Evolutionary conservation across 164 flowering plant genomes (phyloP), one percentile per base, ranked within the genome.

Genomic region (Chimonanthus salicifolius): DNA sequence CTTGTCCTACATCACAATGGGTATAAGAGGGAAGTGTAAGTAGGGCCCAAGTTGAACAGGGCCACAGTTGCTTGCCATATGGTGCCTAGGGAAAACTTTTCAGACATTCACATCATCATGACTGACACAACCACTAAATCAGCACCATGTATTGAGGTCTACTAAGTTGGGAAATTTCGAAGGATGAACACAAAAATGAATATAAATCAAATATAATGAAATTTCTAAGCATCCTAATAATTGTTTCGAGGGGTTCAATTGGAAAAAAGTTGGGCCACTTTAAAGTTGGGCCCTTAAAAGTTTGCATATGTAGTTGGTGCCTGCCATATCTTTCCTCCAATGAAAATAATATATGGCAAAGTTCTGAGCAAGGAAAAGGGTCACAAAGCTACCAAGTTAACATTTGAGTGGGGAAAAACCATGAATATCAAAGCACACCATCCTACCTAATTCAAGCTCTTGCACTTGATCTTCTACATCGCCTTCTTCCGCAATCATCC

Each of bases 361-460:
- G 66, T 20, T 54, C 16, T 10, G 60, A 15, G 3, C 66, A 63
- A 33, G 44, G 66, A 21, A 18, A n/a, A n/a, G 44, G 44, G 21
- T 7, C 10, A 63, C 4, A 20, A 33, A 63, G 16, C 60, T 4
- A n/a, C 60, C 11, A n/a, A 54, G 16, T 54, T n/a, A 63, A n/a
- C 66, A 66, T 66, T 65, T 66, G 68, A 66, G 68, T 10, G 16
- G 45, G 43, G 16, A 44, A 66, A 33, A 8, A 13, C 48, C 11
- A 13, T 10, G 68, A 66, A 11, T 66, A 7, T 66, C 46, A 44
- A 66, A 66, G 4, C 11, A 16, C 45, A 62, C 21, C 13, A 13
- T n/a, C 83, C 82, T 79, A 88, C 94, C 94, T 77, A 92, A 76
- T 71, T 89, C 89, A 74, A 83, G 79, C 63, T 89, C 90, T 49